Conservation (phyloP, 768 basidiomycete genomes). For the Lentinula boryana region DNA sequence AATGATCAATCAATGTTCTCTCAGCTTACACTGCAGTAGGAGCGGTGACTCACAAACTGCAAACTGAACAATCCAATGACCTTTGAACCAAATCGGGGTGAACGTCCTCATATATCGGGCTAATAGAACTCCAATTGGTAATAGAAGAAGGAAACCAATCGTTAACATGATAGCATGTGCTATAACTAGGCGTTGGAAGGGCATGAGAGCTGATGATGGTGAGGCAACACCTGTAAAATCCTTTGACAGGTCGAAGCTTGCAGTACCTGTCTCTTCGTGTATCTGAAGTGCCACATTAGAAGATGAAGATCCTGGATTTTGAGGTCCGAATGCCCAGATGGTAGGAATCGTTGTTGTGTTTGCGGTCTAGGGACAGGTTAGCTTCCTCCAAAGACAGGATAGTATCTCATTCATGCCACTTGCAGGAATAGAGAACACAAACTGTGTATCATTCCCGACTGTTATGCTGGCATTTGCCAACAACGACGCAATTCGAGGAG, state of each 20-base stretch:
- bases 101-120: slow-evolving; percentile 49
- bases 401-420: background rate
- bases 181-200: slow-evolving; percentile 44
- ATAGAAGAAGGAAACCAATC: slow-evolving; percentile 44
- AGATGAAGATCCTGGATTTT: background rate
- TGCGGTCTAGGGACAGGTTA: background rate
- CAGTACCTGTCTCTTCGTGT: background rate
- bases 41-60: slow-evolving; percentile 28
- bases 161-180: slow-evolving; percentile 48
- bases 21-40: background rate
- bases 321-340: background rate
- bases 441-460: background rate
- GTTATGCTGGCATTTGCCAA: background rate
- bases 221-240: background rate
- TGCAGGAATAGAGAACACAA: background rate
- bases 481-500: background rate
- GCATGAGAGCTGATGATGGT: slow-evolving; percentile 23
- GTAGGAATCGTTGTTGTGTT: background rate
- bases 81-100: slow-evolving; percentile 43
- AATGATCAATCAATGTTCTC: background rate
- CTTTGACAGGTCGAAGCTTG: background rate
- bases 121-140: slow-evolving; percentile 46
- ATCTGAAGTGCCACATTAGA: background rate
- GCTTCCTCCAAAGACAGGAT: background rate
- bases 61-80: slow-evolving; percentile 47